phyloP scores from a whole-genome alignment of 2,329 filamentous ascomycete genomes.

The Fusarium fujikuroi region DNA sequence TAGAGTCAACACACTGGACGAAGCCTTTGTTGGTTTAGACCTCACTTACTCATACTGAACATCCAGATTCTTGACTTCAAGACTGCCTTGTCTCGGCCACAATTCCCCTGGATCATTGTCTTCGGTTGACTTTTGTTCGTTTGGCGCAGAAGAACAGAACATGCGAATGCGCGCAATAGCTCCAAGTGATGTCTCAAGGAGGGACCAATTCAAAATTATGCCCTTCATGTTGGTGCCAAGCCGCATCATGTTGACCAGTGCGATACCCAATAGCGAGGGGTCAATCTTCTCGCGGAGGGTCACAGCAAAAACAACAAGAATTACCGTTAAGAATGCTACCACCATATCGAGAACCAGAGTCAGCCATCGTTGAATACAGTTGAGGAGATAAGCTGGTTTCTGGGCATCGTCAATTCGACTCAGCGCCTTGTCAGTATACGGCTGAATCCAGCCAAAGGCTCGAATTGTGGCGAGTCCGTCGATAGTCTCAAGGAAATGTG shows the following conservation, averaged over 20 bases:
- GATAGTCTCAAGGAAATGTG: conserved; percentile 49
- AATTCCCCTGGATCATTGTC: conserved; percentile 7
- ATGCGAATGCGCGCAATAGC: conserved; percentile 45
- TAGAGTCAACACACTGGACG: conserved; percentile 3
- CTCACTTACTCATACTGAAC: conserved; percentile 45
- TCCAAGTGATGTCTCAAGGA: conserved; percentile 46
- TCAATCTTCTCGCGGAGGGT: conserved; percentile 46
- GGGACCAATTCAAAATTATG: conserved; percentile 45
- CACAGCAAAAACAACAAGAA: conserved; percentile 52
- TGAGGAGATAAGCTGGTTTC: conserved; percentile 63
- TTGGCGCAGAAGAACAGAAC: conserved; percentile 43
- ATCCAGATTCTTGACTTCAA: conserved; percentile 40
- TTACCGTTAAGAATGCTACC: conserved; percentile 59
- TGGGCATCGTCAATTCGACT: conserved; percentile 58
- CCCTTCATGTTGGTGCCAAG: conserved; percentile 43
- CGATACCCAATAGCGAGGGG: conserved; percentile 50
- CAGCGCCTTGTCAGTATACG: conserved; percentile 52
- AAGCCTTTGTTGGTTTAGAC: too few relatives aligned
- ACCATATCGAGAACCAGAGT: conserved; percentile 62
- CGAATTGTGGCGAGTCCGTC: conserved; percentile 50
- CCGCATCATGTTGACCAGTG: conserved; percentile 51
- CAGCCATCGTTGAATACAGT: conserved; percentile 64
- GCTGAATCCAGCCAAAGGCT: conserved; percentile 52
- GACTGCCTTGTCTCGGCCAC: conserved; percentile 41
- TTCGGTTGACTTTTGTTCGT: conserved; percentile 36